Evolutionary conservation across 1,284 basidiomycete species (phyloP), one percentile per base, ranked within the genome.

Genomic region (Golubevia sp.): DNA sequence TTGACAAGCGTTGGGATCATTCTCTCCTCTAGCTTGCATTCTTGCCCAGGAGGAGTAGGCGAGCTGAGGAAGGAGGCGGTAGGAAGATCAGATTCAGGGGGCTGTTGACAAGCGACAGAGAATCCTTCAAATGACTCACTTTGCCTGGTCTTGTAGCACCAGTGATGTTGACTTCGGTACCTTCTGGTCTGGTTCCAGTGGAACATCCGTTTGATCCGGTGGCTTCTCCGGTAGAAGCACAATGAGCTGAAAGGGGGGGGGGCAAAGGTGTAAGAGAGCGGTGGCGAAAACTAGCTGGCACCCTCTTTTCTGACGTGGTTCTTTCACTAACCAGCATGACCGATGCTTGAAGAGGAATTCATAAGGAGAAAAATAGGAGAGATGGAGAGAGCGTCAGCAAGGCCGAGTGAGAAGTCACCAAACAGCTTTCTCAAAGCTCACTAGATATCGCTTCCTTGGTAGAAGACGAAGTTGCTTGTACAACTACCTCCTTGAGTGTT

Each of bases 401-500:
- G 30, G 4, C 5, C 30, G 30, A 5, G 30, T 34, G 30, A 34
- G 5, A 34, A 34, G 18, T 8, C 38, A 44, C 13, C 38, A 44
- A 44, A 44, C 38, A 44, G n/a, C n/a, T n/a, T n/a, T n/a, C n/a
- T n/a, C n/a, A n/a, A n/a, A n/a, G n/a, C 38, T 8, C 18, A 44
- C 38, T 67, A 74, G 50, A 74, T 61, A 27, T 70, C 58, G 54
- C 55, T 50, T 54, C 70, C 70, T 11, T 67, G 58, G 62, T 67
- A 68, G 55, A 54, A 73, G 61, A 74, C 58, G 38, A 72, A 74
- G 63, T 74, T 74, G 34, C 70, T 67, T 0, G 72, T 74, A 59
- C 72, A 74, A 51, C 61, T 61, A 13, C 38, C 38, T 20, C 70
- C 72, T 8, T 64, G 62, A 7, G 72, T 74, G 58, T 73, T 62